Evolutionary conservation across 2,329 filamentous ascomycete species (phyloP), one percentile per base, ranked within the genome.

Genomic region (Penicillium sp.): DNA sequence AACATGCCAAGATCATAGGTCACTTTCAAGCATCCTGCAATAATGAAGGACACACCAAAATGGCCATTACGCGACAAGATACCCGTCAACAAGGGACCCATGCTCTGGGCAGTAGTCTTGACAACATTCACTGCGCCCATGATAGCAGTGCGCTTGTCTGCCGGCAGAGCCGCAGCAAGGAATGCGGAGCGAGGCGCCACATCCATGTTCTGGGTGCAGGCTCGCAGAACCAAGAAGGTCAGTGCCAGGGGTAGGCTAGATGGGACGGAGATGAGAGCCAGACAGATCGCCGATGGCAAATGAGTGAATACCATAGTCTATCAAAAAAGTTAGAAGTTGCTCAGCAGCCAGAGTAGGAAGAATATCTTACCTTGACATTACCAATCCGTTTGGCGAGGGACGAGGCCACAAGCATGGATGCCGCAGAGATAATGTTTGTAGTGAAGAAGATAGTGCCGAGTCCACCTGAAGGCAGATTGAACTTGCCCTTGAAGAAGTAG

Each of bases 231-330:
- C 11, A 90, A 76, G 54, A 90, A 82, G 0, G 78, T 69, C 44
- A 89, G 77, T 0, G 87, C 81, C 5, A 85, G 58, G 11, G 76
- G 76, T 0, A 85, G 72, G 4, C 78, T 76, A 20, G 75, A 70
- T 0, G 86, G 84, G 0, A 86, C 64, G 0, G 85, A 83, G 22
- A 90, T 83, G 20, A 90, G 71, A 14, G 82, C 76, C 1, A 90
- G 79, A 61, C 85, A 86, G 26, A 90, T 72, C 8, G 87, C 79
- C 0, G 86, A 89, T 0, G 88, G 88, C 0, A 90, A 76, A 63
- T 90, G 87, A 0, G 87, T 89, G 66, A 89, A 88, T 9, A 89
- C 86, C 88, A 90, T 90, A 1, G 87, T 89, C 78, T 85, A 58
- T 16, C n/a, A 18, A 5, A 53, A 6, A 6, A 9, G n/a, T 61